Evolutionary conservation across 768 basidiomycete genomes (phyloP).

Genomic region (Mycena vitilis): DNA sequence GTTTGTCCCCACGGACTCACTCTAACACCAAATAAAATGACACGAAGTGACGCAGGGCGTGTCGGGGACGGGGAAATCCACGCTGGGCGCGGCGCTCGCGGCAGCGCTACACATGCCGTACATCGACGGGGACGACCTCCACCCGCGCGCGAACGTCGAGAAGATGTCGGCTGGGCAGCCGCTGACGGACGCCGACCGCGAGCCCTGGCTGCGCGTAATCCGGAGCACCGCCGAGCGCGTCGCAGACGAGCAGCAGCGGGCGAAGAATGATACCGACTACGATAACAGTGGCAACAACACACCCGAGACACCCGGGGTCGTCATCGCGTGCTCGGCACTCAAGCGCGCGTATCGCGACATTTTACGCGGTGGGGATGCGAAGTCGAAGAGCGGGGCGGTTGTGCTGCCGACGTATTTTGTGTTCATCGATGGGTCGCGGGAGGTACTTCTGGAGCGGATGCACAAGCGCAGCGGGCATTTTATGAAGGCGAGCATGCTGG

Average conservation of each 20-base stretch:
- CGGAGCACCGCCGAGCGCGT: constrained; percentile 70
- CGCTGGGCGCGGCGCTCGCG: constrained; percentile 75
- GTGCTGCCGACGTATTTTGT: constrained; percentile 80
- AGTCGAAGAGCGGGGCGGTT: background rate
- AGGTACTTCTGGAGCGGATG: constrained; percentile 74
- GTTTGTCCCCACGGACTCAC: constrained; percentile 23
- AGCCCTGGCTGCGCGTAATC: constrained; percentile 86
- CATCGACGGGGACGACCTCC: constrained; percentile 91
- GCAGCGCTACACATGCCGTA: constrained; percentile 74
- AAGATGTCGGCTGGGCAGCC: constrained; percentile 89
- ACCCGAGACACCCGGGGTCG: constrained; percentile 59
- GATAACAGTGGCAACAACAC: background rate
- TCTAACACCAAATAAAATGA: background rate
- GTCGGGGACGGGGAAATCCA: constrained; percentile 79
- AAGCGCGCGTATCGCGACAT: constrained; percentile 86
- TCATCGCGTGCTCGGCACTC: constrained; percentile 89
- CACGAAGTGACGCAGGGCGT: constrained; percentile 63
- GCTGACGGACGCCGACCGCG: constrained; percentile 83
- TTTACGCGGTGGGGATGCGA: constrained; percentile 64
- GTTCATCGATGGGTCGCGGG: constrained; percentile 73
- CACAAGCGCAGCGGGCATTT: constrained; percentile 76
- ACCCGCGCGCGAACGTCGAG: constrained; percentile 81
- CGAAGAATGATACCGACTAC: background rate
- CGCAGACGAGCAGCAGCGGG: constrained; percentile 37
- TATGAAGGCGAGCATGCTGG: constrained; percentile 86